These are phyloP conservation scores for Aspergillus affinis DNA, from an alignment of 495 filamentous ascomycete species.

Conservation along the genomic window DNA sequence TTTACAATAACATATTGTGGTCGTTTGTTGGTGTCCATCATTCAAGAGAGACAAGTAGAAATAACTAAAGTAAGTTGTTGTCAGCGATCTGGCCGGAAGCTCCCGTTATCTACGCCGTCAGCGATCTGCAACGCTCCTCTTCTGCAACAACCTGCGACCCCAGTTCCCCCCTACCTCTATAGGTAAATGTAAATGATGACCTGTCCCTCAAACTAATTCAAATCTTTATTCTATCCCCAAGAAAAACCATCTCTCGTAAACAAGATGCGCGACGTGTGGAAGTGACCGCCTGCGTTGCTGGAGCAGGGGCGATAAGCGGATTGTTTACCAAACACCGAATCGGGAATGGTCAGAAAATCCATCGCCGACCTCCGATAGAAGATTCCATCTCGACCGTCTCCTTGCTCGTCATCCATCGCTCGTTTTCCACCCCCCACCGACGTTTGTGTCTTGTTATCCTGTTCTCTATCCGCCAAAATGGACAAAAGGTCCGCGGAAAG, in stretches of 20 bases:
- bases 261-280: background rate
- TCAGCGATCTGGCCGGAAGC: too few relatives aligned
- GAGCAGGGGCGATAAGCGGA: conserved; percentile 3
- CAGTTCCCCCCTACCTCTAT: background rate
- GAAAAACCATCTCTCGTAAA: background rate
- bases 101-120: background rate
- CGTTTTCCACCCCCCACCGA: background rate
- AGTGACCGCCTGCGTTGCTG: conserved; percentile 9
- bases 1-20: background rate
- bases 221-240: background rate
- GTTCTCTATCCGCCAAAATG: conserved; percentile 28
- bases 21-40: background rate
- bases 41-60: too few relatives aligned
- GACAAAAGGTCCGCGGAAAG: conserved; percentile 51
- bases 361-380: conserved; percentile 12
- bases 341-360: conserved; percentile 19
- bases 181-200: background rate
- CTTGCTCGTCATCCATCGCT: conserved; percentile 1
- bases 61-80: too few relatives aligned
- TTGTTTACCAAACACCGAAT: conserved; percentile 26
- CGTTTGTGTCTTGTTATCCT: conserved; percentile 1
- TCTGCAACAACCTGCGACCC: background rate
- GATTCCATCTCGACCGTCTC: conserved; percentile 1
- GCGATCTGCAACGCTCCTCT: background rate
- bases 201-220: too few relatives aligned